Percentiles rank a stretch among this genome's conserved stretches.
Conservation (phyloP, 2,329 filamentous ascomycete genomes). For the Aspergillus ibericus region DNA sequence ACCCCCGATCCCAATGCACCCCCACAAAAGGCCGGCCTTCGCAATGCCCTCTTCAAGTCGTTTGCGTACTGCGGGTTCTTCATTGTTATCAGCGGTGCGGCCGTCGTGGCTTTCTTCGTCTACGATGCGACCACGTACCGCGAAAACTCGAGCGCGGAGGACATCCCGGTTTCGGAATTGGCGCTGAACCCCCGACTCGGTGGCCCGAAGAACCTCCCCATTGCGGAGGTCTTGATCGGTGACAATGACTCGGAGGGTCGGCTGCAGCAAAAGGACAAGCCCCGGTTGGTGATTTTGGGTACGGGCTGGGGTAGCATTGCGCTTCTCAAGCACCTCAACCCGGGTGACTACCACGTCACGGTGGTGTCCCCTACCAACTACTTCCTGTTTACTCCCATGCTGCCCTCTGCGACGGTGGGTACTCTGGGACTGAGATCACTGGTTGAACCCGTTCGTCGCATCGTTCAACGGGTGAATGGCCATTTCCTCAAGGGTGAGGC, state of each 20-base stretch:
- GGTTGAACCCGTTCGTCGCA: conserved; percentile 87
- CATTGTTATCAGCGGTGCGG: conserved; percentile 65
- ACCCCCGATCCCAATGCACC: conserved; percentile 22
- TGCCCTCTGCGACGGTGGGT: conserved; percentile 94
- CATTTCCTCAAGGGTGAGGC: conserved; percentile 89
- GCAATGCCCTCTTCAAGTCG: conserved; percentile 64
- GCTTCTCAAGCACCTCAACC: conserved; percentile 82
- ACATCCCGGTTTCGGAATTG: conserved; percentile 80
- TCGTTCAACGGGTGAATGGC: conserved; percentile 73
- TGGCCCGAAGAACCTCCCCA: conserved; percentile 92
- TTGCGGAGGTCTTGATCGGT: conserved; percentile 82
- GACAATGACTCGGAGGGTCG: conserved; percentile 78
- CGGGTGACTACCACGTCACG: conserved; percentile 92
- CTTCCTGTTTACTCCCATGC: conserved; percentile 97
- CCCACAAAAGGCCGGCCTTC: conserved; percentile 31
- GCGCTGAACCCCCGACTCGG: conserved; percentile 79
- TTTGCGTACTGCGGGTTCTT: conserved; percentile 75
- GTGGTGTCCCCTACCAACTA: conserved; percentile 94
- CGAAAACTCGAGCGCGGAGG: conserved; percentile 63
- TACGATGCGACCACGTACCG: conserved; percentile 93
- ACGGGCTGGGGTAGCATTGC: conserved; percentile 95
- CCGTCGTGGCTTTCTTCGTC: conserved; percentile 81
- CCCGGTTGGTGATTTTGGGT: conserved; percentile 85
- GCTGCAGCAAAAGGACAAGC: conserved; percentile 76
- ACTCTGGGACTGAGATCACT: conserved; percentile 88